Evolutionary conservation across 2,329 filamentous ascomycete genomes (phyloP), one percentile per base, ranked within the genome.

Genomic region (Colletotrichum abscissum): DNA sequence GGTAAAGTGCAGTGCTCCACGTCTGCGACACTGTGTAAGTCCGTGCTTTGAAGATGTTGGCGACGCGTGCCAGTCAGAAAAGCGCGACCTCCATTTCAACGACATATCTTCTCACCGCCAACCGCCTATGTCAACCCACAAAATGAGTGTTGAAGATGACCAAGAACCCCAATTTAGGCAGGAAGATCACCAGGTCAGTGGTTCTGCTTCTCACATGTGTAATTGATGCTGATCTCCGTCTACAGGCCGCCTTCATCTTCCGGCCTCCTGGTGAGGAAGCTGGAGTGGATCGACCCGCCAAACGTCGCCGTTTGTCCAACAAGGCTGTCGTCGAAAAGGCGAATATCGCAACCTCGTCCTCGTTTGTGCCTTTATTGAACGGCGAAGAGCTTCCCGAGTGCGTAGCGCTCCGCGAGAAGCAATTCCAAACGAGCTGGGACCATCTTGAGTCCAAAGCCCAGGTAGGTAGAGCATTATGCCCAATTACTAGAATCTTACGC

Each of bases 351-450:
- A 57, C 57, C 7, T 7, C 66, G 5, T 77, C 82, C 1, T 74
- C 77, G 2, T 92, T 91, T 72, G 84, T 87, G 24, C 82, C 86
- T 8, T 83, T 93, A 22, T 81, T 93, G 8, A 85, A 86, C 71
- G 90, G 89, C 4, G 79, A 81, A 0, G 92, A 93, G 80, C 82
- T 80, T 57, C 76, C 84, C 2, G 84, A 84, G 38, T 86, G 84
- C 67, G 85, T 88, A 26, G 80, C 80, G 8, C 81, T 91, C 64
- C 88, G 94, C 26, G 86, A 91, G 78, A 82, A 86, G 58, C 84
- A 90, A 3, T 96, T 92, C 80, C 83, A 90, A 63, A 82, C 86
- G 66, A 85, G 90, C 63, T 97, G 94, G 94, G 82, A 84, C 2
- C 82, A 86, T 52, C 89, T 94, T 76, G 89, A 94, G 74, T 80